Base-by-base conservation (phyloP, 2,329 filamentous ascomycete genomes). In the Cercospora sp. region DNA sequence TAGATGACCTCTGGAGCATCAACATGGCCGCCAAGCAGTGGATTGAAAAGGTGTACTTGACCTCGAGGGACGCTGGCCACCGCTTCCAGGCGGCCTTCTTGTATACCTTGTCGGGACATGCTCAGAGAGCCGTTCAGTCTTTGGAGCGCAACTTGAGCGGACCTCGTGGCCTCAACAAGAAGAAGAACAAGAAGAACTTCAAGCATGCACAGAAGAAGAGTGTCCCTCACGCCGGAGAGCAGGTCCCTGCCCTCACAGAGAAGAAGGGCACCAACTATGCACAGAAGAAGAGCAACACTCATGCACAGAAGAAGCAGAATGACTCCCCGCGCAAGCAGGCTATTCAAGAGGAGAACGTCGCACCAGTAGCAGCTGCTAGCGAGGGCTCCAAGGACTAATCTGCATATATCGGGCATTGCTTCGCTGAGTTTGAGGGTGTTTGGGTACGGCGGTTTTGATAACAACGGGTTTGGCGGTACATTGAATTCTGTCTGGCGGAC, bases 1-100 rank as follows among this genome's bases (percentile, higher is more conserved):
- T 69, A 7, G 63, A 68, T 23, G 68, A 72, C 51, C 66, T 71
- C 23, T 33, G 64, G 18, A 10, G 53, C 26, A 42, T 48, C 33
- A 68, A 68, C 33, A 51, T 67, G 26, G 68, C 69, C 7, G 64
- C 61, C 12, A 62, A 65, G 31, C 40, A 64, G 63, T 71, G 69
- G 68, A 64, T 66, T 20, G 55, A 65, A 23, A 58, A 57, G 3
- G 63, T 72, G 16, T 58, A 51, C 13, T 12, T 13, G 7, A 48
- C 60, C 13, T 28, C 66, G 58, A 31, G 40, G 8, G 18, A 36
- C 10, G 30, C 28, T 20, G 57, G 62, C 10, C 28, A 31, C 40
- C 57, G 10, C 16, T 53, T 58, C 31, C 42, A 69, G 33, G 28
- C 61, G 36, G 13, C 28, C 26, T 60, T 65, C 57, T 53, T 60